Evolutionary conservation across 805 yeast species (phyloP).

Genomic region (Wickerhamiella cacticola): DNA sequence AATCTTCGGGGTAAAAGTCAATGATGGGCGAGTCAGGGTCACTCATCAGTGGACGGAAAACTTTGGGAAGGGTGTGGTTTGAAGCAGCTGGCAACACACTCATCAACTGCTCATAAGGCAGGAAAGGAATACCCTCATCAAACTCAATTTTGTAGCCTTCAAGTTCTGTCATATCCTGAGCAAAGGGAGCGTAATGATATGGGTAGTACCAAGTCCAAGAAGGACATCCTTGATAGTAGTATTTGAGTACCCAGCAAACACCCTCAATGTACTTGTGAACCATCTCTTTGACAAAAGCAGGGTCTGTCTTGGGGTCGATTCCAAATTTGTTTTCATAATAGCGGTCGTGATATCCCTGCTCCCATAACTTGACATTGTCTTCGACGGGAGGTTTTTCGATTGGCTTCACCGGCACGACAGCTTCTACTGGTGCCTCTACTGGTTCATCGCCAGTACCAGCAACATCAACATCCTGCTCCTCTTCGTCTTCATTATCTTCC

Average conservation of each 20-base stretch:
- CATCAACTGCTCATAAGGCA: constrained; percentile 93
- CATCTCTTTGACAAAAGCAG: constrained; percentile 43
- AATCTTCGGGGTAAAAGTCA: constrained; percentile 84
- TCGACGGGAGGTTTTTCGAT: constrained; percentile 34
- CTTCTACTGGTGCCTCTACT: constrained; percentile 16
- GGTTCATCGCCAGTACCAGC: constrained; percentile 22
- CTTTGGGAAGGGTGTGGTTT: constrained; percentile 60
- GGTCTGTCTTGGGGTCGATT: constrained; percentile 38
- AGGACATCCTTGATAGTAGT: constrained; percentile 95
- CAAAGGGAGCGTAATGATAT: constrained; percentile 96
- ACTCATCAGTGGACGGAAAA: constrained; percentile 75
- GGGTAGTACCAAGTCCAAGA: constrained; percentile 99
- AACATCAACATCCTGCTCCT: constrained; percentile 2
- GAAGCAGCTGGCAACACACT: constrained; percentile 95
- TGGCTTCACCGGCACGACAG: constrained; percentile 2
- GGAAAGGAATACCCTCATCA: constrained; percentile 64
- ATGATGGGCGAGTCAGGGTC: constrained; percentile 77
- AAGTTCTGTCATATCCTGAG: constrained; percentile 62
- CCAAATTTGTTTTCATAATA: constrained; percentile 71
- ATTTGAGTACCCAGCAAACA: constrained; percentile 87
- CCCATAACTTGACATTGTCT: constrained; percentile 54
- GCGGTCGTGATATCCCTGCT: constrained; percentile 74
- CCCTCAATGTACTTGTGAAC: constrained; percentile 79
- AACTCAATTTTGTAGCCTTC: constrained; percentile 46
- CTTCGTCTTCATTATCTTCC: constrained; percentile 23